Evolutionary conservation across 108 stramenopile species (phyloP).

Genomic region (Nannochloropsis gaditana): DNA sequence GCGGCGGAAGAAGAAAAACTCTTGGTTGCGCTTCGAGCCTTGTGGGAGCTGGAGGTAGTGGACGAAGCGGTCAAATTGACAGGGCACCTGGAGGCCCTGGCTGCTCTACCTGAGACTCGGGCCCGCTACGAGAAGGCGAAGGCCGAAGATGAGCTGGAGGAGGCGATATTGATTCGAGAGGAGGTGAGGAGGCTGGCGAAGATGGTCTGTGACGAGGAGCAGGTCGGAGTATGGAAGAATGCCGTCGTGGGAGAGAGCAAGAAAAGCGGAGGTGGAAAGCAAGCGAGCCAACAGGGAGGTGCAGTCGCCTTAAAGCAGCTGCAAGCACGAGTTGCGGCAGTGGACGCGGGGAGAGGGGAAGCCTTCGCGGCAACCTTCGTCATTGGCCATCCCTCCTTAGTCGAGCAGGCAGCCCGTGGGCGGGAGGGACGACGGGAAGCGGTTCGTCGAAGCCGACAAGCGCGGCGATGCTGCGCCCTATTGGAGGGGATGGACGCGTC

Average conservation of each 20-base stretch:
- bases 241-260: not conserved
- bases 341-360: not conserved
- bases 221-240: not conserved
- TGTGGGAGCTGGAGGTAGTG: not conserved
- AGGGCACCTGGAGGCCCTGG: not conserved
- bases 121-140: not conserved
- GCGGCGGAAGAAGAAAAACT: too few species aligned
- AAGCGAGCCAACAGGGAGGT: not conserved
- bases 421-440: not conserved
- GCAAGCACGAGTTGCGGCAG: conserved; percentile 3
- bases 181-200: not conserved
- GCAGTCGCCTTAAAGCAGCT: not conserved
- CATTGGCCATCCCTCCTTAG: not conserved
- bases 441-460: not conserved
- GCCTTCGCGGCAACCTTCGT: not conserved
- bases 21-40: not conserved
- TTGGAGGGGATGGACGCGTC: not conserved
- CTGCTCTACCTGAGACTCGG: not conserved
- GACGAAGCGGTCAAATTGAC: conserved; percentile 5
- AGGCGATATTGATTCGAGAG: not conserved
- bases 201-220: not conserved
- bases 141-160: not conserved
- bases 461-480: conserved; percentile 4
- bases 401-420: not conserved
- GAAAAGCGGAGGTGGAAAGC: not conserved